Percentiles rank a stretch among this genome's conserved stretches.
These are phyloP conservation scores for Fusarium sp. DNA, from an alignment of 2,329 filamentous ascomycete species.

Conservation along the genomic window DNA sequence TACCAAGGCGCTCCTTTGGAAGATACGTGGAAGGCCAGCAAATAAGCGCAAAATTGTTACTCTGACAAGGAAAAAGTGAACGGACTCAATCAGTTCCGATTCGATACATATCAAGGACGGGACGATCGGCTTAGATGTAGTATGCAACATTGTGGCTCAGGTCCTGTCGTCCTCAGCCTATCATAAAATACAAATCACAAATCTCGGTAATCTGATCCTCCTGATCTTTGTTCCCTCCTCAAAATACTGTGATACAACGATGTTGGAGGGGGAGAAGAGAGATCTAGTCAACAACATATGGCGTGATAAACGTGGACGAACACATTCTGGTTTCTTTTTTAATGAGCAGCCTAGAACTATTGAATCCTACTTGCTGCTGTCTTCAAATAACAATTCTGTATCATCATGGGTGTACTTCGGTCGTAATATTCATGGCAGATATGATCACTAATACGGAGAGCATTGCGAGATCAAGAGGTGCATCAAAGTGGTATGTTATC, in stretches of 20 bases:
- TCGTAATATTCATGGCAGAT: not conserved
- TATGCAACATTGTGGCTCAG: not conserved
- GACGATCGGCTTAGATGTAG: not conserved
- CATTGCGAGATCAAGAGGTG: not conserved
- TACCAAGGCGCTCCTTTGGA: not conserved
- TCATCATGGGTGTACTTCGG: not conserved
- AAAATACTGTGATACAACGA: not conserved
- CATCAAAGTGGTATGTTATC: not conserved
- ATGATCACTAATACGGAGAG: constrained; percentile 4
- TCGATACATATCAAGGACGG: not conserved
- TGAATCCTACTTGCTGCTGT: not conserved
- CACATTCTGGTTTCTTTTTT: not conserved
- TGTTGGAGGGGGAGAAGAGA: not conserved
- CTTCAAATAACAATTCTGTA: too few relatives aligned
- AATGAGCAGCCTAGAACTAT: not conserved
- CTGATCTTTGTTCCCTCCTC: constrained; percentile 1
- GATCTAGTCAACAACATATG: not conserved
- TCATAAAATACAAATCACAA: constrained; percentile 13
- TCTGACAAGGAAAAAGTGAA: not conserved
- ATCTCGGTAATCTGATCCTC: constrained; percentile 18
- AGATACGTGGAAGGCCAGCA: not conserved
- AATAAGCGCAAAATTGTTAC: not conserved
- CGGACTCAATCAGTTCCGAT: not conserved
- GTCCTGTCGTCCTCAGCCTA: constrained; percentile 8
- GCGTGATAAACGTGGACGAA: not conserved